Evolutionary conservation across 306 rosid genomes (phyloP).

Genomic region (Cucumis cinereus): DNA sequence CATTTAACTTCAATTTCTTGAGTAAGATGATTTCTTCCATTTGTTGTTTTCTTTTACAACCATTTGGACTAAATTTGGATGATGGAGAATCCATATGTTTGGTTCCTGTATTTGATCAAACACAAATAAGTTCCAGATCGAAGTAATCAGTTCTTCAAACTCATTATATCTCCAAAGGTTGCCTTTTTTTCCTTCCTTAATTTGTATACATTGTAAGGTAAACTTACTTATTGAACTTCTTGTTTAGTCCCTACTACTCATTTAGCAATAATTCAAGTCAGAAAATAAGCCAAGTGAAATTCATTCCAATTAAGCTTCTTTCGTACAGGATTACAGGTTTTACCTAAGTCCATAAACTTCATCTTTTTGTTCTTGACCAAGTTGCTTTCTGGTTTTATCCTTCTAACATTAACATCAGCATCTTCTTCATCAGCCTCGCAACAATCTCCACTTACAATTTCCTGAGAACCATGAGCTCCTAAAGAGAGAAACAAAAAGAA

Average conservation of each 20-base stretch:
- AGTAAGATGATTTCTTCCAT: slow-evolving; percentile 33
- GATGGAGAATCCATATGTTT: neutral
- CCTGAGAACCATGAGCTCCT: slow-evolving; percentile 38
- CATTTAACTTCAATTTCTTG: slow-evolving; percentile 58
- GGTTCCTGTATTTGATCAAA: slow-evolving; percentile 1
- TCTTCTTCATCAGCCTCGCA: slow-evolving; percentile 14
- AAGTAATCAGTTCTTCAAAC: no score
- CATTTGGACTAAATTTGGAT: slow-evolving; percentile 13
- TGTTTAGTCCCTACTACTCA: neutral
- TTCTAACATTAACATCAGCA: slow-evolving; percentile 2
- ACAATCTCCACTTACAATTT: slow-evolving; percentile 4
- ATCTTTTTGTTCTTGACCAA: slow-evolving; percentile 36
- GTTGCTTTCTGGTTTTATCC: slow-evolving; percentile 14
- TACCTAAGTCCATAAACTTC: slow-evolving; percentile 36
- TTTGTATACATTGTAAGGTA: no score
- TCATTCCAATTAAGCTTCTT: neutral
- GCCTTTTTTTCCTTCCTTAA: no score
- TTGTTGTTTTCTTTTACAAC: slow-evolving; percentile 48
- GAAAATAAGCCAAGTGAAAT: neutral
- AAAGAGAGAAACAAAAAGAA: neutral
- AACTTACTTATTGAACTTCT: no score
- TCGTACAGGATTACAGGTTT: neutral
- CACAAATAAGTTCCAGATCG: neutral
- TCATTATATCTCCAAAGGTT: no score
- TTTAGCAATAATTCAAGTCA: neutral